phyloP scores from a whole-genome alignment of 345 rosid species.

The Microthlaspi erraticum region DNA sequence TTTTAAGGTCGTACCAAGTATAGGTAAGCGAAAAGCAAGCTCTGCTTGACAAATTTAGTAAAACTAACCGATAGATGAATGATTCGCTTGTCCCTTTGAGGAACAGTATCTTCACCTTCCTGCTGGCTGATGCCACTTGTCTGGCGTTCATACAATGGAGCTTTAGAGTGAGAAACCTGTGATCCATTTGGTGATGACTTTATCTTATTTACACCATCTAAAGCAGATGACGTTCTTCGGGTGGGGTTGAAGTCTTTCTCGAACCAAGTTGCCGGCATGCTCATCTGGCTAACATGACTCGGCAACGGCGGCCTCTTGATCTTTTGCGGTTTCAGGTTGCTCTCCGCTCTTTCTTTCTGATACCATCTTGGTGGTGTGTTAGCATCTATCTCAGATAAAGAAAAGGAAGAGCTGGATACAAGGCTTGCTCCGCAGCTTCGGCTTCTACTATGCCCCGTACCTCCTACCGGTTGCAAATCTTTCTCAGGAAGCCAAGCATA shows the following conservation, averaged over 20 bases:
- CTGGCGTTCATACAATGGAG: constrained; percentile 46
- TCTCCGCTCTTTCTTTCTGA: constrained; percentile 53
- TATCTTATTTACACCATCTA: constrained; percentile 30
- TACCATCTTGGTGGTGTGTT: constrained; percentile 48
- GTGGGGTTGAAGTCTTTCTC: constrained; percentile 46
- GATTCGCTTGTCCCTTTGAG: constrained; percentile 48
- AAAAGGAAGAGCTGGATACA: constrained; percentile 38
- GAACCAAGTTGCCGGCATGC: constrained; percentile 47
- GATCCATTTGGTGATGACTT: constrained; percentile 50
- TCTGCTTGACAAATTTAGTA: constrained; percentile 13
- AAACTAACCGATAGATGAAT: constrained; percentile 51
- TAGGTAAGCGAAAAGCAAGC: constrained; percentile 29
- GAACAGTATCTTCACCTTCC: constrained; percentile 35
- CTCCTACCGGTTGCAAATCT: constrained; percentile 43
- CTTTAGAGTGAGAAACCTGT: constrained; percentile 40
- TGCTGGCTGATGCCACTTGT: constrained; percentile 37
- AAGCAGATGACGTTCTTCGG: constrained; percentile 30
- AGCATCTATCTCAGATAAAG: constrained; percentile 47
- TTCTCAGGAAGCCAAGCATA: constrained; percentile 50
- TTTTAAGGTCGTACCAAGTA: constrained; percentile 13
- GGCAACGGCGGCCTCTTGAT: constrained; percentile 38
- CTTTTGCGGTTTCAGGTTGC: constrained; percentile 43
- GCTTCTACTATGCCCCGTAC: constrained; percentile 60
- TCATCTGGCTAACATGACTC: constrained; percentile 31
- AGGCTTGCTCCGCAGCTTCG: constrained; percentile 71